Base-by-base conservation (phyloP, 805 yeast species). In the Metschnikowia anglica region DNA sequence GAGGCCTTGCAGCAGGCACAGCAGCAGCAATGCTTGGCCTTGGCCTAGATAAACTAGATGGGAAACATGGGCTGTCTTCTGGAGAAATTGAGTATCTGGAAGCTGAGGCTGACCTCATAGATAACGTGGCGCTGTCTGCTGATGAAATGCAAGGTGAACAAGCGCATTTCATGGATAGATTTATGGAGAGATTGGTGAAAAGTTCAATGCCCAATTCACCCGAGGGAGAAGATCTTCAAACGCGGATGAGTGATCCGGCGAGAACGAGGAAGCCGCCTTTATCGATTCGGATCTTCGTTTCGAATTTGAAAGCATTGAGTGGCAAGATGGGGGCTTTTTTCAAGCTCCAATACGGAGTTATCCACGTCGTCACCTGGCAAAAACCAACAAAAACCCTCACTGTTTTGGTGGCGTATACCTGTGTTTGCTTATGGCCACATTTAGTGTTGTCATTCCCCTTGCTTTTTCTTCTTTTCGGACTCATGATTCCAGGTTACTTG, bases 341-440 rank as follows among this genome's bases (percentile, higher is more conserved):
- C 52, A 73, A 67, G 31, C 43, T 81, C 2, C 91, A 85, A 53
- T 83, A 82, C 51, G 79, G 80, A 2, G 31, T 83, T 1, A 68
- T 81, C 5, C 76, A 79, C 37, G 57, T 85, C 0, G 45, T 87
- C 18, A 76, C 86, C 4, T 90, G 97, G 97, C 77, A 80, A 46
- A 70, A 73, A 20, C 90, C 95, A 0, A 70, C 85, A 0, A 74
- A 79, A 47, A 89, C 97, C 0, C 49, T 89, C 4, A 68, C 83
- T 0, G 58, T 69, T 17, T 62, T 88, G 41, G 65, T 83, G 4
- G 48, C 80, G 1, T 81, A 84, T 50, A 82, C 96, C 0, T 71
- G 80, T 46, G 66, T 82, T 1, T 85, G 93, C 53, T 61, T 83
- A 26, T 76, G 85, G 65, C 96, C 96, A 0, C 80, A 80, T 57